phyloP scores from a whole-genome alignment of 306 rosid species.

The Arachis hypogaea region DNA sequence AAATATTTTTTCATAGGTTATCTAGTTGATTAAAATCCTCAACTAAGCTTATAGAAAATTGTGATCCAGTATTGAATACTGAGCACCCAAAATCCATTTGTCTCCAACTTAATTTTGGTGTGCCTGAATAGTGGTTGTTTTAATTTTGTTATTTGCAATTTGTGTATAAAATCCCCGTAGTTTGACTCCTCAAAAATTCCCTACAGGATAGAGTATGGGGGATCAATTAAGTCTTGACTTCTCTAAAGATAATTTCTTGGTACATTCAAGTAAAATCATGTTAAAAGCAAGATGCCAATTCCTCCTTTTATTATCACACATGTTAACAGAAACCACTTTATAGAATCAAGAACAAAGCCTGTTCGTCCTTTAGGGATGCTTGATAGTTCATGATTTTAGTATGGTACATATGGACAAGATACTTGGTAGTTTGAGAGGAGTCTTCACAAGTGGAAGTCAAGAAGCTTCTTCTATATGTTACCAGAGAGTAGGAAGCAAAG shows the following conservation, averaged over 20 bases:
- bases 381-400: not conserved
- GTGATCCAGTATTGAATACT: not conserved
- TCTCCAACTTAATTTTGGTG: not conserved
- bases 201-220: not conserved
- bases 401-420: not conserved
- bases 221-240: not conserved
- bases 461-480: not conserved
- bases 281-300: too few species aligned
- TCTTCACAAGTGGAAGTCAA: not conserved
- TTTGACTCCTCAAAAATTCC: not conserved
- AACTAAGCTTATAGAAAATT: not conserved
- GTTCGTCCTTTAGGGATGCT: not conserved
- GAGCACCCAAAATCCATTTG: not conserved
- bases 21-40: not conserved
- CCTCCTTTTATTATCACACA: not conserved
- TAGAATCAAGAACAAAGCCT: not conserved
- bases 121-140: not conserved
- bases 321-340: not conserved
- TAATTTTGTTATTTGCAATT: too few species aligned
- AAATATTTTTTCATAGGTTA: not conserved
- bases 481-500: not conserved
- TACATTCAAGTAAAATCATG: not conserved
- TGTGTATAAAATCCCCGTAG: too few species aligned
- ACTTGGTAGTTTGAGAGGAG: constrained; percentile 7
- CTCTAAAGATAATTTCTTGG: not conserved